Base-by-base conservation (phyloP, 129 eudicot species). In the Pulicaria dysenterica region DNA sequence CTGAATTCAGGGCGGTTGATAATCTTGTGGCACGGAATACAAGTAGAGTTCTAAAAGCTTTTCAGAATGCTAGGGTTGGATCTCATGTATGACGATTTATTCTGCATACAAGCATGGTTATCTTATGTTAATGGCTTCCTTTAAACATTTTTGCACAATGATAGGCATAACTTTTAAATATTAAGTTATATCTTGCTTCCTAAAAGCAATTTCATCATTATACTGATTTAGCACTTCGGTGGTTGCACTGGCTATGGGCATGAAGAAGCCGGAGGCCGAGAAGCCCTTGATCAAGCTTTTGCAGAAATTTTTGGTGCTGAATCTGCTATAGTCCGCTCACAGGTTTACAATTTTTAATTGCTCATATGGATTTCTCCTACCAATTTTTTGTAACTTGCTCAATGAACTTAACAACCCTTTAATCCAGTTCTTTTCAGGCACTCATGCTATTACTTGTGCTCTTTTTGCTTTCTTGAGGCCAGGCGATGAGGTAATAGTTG, bases 171-270 rank as follows among this genome's bases (percentile, higher is more conserved):
- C 8, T 14, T 6, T n/a, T 39, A 37, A 13, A 5, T 69, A 70
- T 16, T 48, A 9, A 19, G 12, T 48, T 49, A 9, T 50, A 49
- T 59, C 49, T 15, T 12, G 39, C 48, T 59, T 69, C 44, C 69
- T 70, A 14, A 50, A 5, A 69, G 59, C 43, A 3, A 2, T 56
- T 34, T 8, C 12, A 3, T 51, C 39, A 37, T 50, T 62, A 51
- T 51, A 51, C 44, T 34, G 15, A 73, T 60, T 74, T 87, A 94
- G 99, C 95, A 87, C 72, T 94, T 94, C 82, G 90, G 89, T 60
- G 99, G 99, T 70, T 85, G 95, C 81, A 94, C 99, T 45, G 99
- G 99, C 58, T 94, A 90, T 81, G 99, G 99, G 48, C 99, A 94
- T 77, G 99, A 90, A 77, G 99, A 94, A 84, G 93, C 98, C 12